Evolutionary conservation across 345 rosid genomes (phyloP).

Genomic region (Boechera divaricarpa): DNA sequence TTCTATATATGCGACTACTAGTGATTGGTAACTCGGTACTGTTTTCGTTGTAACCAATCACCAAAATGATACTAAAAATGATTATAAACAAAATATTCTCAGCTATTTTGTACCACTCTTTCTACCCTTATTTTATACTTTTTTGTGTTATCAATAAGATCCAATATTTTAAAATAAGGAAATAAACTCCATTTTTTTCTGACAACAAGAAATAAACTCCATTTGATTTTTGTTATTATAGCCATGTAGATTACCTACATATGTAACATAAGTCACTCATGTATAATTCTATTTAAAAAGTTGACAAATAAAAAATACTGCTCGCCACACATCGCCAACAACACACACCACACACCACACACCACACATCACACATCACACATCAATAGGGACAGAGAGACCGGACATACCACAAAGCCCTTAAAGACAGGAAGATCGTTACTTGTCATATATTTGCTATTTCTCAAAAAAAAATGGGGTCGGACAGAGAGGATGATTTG

Average conservation of each 20-base stretch:
- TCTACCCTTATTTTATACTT: too few relatives aligned
- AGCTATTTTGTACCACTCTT: too few relatives aligned
- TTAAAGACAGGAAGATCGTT: constrained; percentile 14
- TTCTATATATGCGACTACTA: too few relatives aligned
- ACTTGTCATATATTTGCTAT: not conserved
- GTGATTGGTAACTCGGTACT: too few relatives aligned
- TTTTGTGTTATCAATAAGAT: too few relatives aligned
- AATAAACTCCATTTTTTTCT: too few relatives aligned
- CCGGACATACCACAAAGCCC: constrained; percentile 18
- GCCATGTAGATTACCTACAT: not conserved
- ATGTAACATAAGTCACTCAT: not conserved
- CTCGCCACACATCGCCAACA: not conserved
- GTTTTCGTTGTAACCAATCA: too few relatives aligned
- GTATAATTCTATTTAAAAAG: not conserved
- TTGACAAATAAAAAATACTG: not conserved
- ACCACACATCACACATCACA: not conserved
- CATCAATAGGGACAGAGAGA: not conserved
- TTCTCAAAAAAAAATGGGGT: constrained; percentile 10
- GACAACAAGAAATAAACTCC: not conserved
- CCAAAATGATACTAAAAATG: too few relatives aligned
- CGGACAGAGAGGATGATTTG: constrained; percentile 21
- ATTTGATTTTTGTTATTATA: not conserved
- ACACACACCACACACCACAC: not conserved
- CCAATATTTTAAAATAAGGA: too few relatives aligned
- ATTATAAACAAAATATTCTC: too few relatives aligned